Base-by-base conservation (phyloP, 2,329 filamentous ascomycete genomes). In the Helotiales sp. region DNA sequence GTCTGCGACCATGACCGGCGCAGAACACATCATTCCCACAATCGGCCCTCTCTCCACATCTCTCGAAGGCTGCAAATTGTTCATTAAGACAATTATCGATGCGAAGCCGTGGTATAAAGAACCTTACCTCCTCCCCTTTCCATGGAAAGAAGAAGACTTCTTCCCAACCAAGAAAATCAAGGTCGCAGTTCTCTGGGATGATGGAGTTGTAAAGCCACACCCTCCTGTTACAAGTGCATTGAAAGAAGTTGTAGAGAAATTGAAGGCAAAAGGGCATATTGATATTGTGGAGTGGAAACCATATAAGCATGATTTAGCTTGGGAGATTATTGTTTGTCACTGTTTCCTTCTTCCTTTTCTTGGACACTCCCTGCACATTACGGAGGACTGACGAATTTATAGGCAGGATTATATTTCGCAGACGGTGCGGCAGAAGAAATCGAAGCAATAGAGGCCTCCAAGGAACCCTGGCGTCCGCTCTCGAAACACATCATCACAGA, bases 151-250 rank as follows among this genome's bases (percentile, higher is more conserved):
- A 17, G 64, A 65, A 31, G 55, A 75, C 68, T 68, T 62, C 42
- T 33, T 75, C 71, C 38, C 57, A 15, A 54, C 54, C 0, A 72
- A 72, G 57, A 84, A 80, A 60, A 71, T 88, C 5, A 85, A 81
- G 64, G 75, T 90, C n/a, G 87, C 79, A 0, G 76, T 86, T 1
- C 71, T 86, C 46, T 79, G 80, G 75, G 77, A 83, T 69, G 84
- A 88, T 58, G 81, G 79, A 0, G 76, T 87, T 10, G 81, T 87
- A 0, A 78, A 75, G 62, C 83, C 83, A 1, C 84, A 86, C 58
- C 84, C 84, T 0, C 84, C 84, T 0, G 76, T 87, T 34, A 72
- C 73, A 0, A 73, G 85, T 38, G 86, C 84, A 1, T 66, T 90
- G 36, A 74, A 75, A 52, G 77, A 83, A 52, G 77, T 83, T 0